These are phyloP conservation scores for Clausena lansium DNA, from an alignment of 345 rosid genomes.

Conservation along the genomic window DNA sequence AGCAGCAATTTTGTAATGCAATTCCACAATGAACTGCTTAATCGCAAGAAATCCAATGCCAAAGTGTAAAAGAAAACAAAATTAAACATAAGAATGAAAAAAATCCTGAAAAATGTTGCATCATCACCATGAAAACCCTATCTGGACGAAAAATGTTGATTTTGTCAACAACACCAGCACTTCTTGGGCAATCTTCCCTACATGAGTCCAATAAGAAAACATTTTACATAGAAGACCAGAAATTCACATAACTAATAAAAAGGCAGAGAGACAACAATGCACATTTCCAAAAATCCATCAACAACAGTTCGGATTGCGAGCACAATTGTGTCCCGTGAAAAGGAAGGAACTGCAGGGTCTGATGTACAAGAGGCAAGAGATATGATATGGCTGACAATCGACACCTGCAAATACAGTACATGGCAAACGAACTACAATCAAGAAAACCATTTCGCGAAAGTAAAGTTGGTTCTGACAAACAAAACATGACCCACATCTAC, in stretches of 20 bases:
- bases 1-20: conserved; percentile 70
- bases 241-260: conserved; percentile 20
- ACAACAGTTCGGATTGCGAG: conserved; percentile 72
- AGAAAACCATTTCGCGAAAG: not conserved
- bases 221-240: conserved; percentile 11
- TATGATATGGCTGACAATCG: conserved; percentile 74
- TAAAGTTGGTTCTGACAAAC: not conserved
- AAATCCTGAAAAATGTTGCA: conserved; percentile 8
- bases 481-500: not conserved
- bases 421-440: conserved; percentile 9
- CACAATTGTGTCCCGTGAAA: conserved; percentile 57
- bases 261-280: conserved; percentile 16
- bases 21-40: conserved; percentile 78
- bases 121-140: conserved; percentile 83
- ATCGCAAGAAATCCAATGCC: conserved; percentile 16
- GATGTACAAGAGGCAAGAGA: conserved; percentile 66
- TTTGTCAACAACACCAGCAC: conserved; percentile 60
- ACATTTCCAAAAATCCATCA: conserved; percentile 93
- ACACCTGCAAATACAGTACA: conserved; percentile 55
- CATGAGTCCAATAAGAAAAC: conserved; percentile 30
- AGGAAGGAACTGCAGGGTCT: conserved; percentile 66
- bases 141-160: conserved; percentile 88
- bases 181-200: conserved; percentile 48
- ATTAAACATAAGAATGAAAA: conserved; percentile 5
- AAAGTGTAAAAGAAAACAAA: conserved; percentile 13